Conservation (phyloP, 768 basidiomycete genomes). For the Asterophora lycoperdoides region DNA sequence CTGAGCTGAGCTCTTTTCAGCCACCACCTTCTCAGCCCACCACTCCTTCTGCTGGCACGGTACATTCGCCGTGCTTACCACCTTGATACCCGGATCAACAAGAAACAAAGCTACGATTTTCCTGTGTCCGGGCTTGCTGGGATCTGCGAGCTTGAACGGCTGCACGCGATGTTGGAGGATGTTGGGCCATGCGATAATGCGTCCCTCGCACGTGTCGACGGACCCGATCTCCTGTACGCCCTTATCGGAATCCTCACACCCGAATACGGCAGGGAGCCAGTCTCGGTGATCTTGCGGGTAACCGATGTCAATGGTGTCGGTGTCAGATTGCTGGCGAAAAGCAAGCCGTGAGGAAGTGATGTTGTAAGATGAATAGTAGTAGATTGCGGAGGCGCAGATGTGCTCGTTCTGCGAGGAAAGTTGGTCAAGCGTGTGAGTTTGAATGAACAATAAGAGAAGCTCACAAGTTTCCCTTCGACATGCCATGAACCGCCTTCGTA, state of each 20-base stretch:
- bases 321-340: conserved; percentile 8
- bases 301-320: not conserved
- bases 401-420: conserved; percentile 14
- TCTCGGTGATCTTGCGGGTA: conserved; percentile 3
- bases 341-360: conserved; percentile 9
- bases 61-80: conserved; percentile 12
- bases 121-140: conserved; percentile 11
- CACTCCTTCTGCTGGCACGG: conserved; percentile 10
- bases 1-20: too few species aligned
- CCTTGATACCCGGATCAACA: conserved; percentile 10
- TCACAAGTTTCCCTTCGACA: conserved; percentile 16
- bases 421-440: not conserved
- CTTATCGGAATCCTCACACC: not conserved
- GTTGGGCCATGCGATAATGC: conserved; percentile 13
- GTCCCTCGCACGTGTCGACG: conserved; percentile 12
- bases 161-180: conserved; percentile 13
- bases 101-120: conserved; percentile 11
- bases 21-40: conserved; percentile 4
- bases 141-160: conserved; percentile 10
- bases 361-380: conserved; percentile 16
- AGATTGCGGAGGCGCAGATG: conserved; percentile 17
- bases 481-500: conserved; percentile 16
- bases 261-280: conserved; percentile 10
- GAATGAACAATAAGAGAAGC: not conserved
- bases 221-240: conserved; percentile 9